Base-by-base conservation (phyloP, 148 eudicot species). In the Fagopyrum homotropicum region DNA sequence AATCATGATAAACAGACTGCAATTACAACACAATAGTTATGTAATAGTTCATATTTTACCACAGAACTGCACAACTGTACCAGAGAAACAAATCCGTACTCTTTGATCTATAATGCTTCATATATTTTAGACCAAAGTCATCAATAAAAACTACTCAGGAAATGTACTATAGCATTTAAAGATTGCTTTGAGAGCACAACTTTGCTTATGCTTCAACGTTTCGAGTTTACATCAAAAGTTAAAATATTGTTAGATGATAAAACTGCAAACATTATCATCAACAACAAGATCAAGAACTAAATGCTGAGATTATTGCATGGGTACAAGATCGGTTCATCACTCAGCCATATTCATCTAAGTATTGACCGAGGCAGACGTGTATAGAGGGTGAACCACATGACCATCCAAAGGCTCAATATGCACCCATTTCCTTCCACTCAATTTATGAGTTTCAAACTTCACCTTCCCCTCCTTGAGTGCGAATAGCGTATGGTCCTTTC, bases 321-420 rank as follows among this genome's bases (percentile, higher is more conserved):
- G 10, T 0, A 61, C 35, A 61, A 29, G 44, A 61, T 8, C 12
- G 26, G 43, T 2, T 30, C 44, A 29, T 61, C 47, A 64, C 70
- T 35, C 73, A 26, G 83, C 47, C 1, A 78, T 79, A 77, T 82
- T 69, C 68, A 75, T 54, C 72, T 78, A 55, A 56, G 81, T 22
- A 72, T 46, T 29, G 16, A 57, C 77, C 12, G 69, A 75, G 69
- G 79, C 75, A 72, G 48, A 75, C 15, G 86, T 75, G 74, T 94
- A 91, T n/a, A 87, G 69, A 16, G 97, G 98, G 82, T 94, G 98
- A 76, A 94, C 77, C 44, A 81, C 75, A 75, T 88, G 90, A 44
- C 97, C 98, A 2, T 91, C 89, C 86, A 89, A 89, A 73, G 97
- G 96, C 81, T 85, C 97, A 49, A 94, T 88, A 66, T 91, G 96